Evolutionary conservation across 257 asterid species (phyloP).

Genomic region (Paraleonurus japonicus): DNA sequence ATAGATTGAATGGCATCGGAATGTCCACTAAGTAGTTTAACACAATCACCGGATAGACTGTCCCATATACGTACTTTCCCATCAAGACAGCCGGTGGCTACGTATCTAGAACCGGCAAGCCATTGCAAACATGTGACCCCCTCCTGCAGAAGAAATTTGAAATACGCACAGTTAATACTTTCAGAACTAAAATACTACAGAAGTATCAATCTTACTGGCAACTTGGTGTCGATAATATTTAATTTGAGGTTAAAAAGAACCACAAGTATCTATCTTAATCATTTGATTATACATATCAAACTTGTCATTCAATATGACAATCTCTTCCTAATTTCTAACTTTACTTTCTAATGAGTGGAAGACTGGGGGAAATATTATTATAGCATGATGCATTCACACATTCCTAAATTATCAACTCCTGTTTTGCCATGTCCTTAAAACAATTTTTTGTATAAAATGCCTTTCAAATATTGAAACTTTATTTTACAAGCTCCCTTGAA

Average conservation of each 20-base stretch:
- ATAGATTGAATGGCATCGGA: slow-evolving; percentile 60
- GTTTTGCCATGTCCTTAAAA: no score
- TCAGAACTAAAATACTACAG: neutral
- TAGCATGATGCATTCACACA: no score
- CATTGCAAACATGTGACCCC: slow-evolving; percentile 71
- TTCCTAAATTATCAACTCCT: no score
- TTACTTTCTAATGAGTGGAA: neutral
- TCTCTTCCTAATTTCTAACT: no score
- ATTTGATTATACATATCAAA: neutral
- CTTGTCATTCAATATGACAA: neutral
- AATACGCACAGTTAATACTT: neutral
- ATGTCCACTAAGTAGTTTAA: slow-evolving; percentile 65
- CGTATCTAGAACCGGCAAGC: slow-evolving; percentile 56
- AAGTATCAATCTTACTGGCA: neutral
- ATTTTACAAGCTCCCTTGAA: no score
- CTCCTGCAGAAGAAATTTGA: slow-evolving; percentile 40
- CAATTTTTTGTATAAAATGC: no score
- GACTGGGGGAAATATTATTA: neutral
- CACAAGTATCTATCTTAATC: neutral
- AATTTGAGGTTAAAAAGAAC: neutral
- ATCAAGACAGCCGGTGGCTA: slow-evolving; percentile 72
- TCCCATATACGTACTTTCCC: slow-evolving; percentile 86
- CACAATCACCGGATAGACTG: slow-evolving; percentile 73
- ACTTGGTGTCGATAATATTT: neutral
- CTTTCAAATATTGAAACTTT: no score